Conservation (phyloP, 2,329 filamentous ascomycete genomes). For the Cephalotrichum gorgonifer region DNA sequence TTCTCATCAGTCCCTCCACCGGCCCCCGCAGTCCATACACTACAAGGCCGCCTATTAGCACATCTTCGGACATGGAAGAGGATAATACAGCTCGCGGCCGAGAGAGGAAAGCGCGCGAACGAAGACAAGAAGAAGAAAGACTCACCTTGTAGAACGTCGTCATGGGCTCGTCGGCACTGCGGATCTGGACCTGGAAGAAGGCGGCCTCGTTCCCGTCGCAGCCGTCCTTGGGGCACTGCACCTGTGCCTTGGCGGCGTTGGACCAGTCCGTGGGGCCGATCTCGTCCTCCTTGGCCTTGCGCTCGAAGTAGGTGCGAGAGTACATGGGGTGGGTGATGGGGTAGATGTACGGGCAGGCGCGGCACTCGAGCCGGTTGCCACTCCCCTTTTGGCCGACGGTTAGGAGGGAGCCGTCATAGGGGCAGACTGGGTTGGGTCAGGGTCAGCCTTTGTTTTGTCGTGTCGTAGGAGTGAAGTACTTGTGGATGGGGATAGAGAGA, state of each 20-base stretch:
- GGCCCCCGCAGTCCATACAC: background rate
- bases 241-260: slow-evolving; percentile 75
- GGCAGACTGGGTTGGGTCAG: slow-evolving; percentile 62
- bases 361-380: slow-evolving; percentile 83
- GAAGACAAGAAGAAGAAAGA: slow-evolving; percentile 6
- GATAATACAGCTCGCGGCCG: no score
- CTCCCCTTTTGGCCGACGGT: slow-evolving; percentile 54
- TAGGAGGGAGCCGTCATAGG: slow-evolving; percentile 74
- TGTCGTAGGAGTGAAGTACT: background rate
- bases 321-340: slow-evolving; percentile 69
- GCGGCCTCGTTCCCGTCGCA: slow-evolving; percentile 81
- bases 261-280: slow-evolving; percentile 84
- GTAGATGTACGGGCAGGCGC: slow-evolving; percentile 89
- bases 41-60: no score
- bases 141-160: slow-evolving; percentile 87
- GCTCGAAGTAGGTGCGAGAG: slow-evolving; percentile 72
- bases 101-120: slow-evolving; percentile 4
- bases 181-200: slow-evolving; percentile 95
- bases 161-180: slow-evolving; percentile 97
- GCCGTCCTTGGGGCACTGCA: slow-evolving; percentile 70
- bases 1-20: background rate
- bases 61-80: no score
- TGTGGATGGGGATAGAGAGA: background rate
- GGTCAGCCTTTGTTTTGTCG: background rate
- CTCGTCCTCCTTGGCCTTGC: slow-evolving; percentile 81